Evolutionary conservation across 768 basidiomycete species (phyloP).

Genomic region (Pleurotus tuber-regium): DNA sequence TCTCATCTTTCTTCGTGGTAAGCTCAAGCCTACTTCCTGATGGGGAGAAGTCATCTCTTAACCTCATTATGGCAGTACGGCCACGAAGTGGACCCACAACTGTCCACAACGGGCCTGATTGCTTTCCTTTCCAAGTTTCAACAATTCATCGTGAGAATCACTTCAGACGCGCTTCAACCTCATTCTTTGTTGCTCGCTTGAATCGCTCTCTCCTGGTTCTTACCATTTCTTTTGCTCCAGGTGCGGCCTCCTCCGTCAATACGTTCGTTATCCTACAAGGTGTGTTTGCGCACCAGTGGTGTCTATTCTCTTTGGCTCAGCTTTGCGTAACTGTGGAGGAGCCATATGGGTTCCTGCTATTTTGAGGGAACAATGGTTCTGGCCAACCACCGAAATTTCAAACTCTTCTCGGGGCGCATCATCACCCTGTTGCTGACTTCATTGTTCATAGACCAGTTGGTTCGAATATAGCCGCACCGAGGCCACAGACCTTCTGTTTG

Average conservation of each 20-base stretch:
- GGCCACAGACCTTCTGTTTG: slow-evolving; percentile 18
- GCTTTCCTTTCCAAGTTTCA: slow-evolving; percentile 31
- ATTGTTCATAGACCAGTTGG: slow-evolving; percentile 30
- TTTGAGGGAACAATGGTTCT: slow-evolving; percentile 20
- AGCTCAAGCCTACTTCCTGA: neutral
- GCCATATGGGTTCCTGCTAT: slow-evolving; percentile 9
- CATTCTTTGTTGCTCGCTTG: slow-evolving; percentile 13
- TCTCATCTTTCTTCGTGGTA: neutral
- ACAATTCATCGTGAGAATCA: slow-evolving; percentile 36
- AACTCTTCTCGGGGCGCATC: slow-evolving; percentile 12
- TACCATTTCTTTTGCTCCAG: slow-evolving; percentile 31
- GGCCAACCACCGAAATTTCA: slow-evolving; percentile 20
- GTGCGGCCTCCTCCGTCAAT: slow-evolving; percentile 71
- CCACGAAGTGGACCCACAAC: slow-evolving; percentile 50
- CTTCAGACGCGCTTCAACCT: slow-evolving; percentile 21
- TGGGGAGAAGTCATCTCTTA: slow-evolving; percentile 13
- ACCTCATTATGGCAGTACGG: slow-evolving; percentile 34
- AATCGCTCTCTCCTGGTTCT: slow-evolving; percentile 19
- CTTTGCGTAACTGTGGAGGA: neutral
- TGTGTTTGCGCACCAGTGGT: slow-evolving; percentile 26
- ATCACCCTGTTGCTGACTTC: slow-evolving; percentile 17
- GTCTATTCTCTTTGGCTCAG: neutral
- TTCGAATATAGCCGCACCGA: slow-evolving; percentile 27
- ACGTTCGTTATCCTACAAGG: slow-evolving; percentile 59
- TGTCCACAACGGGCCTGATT: slow-evolving; percentile 39